Percentiles rank a stretch among this genome's conserved stretches.
Conservation (phyloP, 169 alveolate genomes). For the Prorocentrum cordatum region DNA sequence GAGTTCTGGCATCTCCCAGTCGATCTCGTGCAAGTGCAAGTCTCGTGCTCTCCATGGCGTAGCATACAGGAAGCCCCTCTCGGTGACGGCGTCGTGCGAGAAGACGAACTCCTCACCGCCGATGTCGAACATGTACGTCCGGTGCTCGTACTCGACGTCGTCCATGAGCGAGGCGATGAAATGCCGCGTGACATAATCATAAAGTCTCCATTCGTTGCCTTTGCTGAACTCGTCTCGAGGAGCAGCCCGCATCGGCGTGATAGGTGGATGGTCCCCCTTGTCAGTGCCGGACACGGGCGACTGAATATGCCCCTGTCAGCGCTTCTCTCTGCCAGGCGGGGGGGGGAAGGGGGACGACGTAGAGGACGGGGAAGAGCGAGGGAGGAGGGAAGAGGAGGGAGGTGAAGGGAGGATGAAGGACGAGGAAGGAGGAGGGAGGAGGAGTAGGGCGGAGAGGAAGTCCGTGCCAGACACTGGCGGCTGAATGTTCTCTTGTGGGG, state of each 20-base stretch:
- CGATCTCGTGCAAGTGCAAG: slow-evolving; percentile 30
- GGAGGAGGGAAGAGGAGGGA: no score
- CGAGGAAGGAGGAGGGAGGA: no score
- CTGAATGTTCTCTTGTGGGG: no score
- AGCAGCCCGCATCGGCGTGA: slow-evolving; percentile 57
- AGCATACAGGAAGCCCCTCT: background rate
- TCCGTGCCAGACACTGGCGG: no score
- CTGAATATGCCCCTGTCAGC: no score
- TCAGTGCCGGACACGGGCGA: no score
- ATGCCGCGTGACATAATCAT: slow-evolving; percentile 56
- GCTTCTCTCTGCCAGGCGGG: no score
- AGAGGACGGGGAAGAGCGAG: no score
- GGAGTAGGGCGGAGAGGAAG: no score
- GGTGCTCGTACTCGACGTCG: slow-evolving; percentile 52
- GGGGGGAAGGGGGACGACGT: no score
- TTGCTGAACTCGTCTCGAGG: slow-evolving; percentile 62
- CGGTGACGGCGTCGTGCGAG: background rate
- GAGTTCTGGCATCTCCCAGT: slow-evolving; percentile 35
- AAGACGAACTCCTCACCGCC: background rate
- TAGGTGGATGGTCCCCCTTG: slow-evolving; percentile 68
- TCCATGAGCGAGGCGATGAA: slow-evolving; percentile 37
- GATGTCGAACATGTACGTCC: background rate
- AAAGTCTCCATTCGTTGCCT: slow-evolving; percentile 58
- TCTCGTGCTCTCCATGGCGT: slow-evolving; percentile 42
- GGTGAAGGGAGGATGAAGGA: no score